Conservation (phyloP, 108 stramenopile species). For the Mayamaea pseudoterrestris region DNA sequence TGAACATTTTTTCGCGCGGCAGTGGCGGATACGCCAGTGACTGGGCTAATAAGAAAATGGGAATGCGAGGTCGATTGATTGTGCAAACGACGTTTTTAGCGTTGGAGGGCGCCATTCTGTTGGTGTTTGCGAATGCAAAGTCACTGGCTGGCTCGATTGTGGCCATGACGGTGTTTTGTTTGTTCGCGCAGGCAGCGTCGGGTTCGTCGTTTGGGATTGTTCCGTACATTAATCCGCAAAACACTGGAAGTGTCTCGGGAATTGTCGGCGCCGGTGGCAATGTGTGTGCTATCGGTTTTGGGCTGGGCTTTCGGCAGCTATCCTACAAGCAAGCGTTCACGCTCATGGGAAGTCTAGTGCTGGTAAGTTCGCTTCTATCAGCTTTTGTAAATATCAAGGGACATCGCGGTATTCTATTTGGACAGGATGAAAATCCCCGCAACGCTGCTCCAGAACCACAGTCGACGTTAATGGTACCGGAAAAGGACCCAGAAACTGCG, state of each 20-base stretch:
- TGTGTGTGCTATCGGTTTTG: slow-evolving; percentile 45
- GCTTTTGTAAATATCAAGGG: slow-evolving; percentile 60
- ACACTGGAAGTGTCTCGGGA: slow-evolving; percentile 66
- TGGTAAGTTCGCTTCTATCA: slow-evolving; percentile 28
- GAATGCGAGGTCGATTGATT: slow-evolving; percentile 56
- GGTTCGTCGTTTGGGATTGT: slow-evolving; percentile 72
- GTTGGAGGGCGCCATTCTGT: slow-evolving; percentile 46
- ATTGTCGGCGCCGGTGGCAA: slow-evolving; percentile 77
- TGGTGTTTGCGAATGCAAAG: slow-evolving; percentile 46
- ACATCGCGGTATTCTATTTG: slow-evolving; percentile 29
- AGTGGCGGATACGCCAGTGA: slow-evolving; percentile 48
- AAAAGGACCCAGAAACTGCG: too few relatives aligned
- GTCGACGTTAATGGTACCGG: too few relatives aligned
- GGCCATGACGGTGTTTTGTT: slow-evolving; percentile 63
- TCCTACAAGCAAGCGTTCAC: slow-evolving; percentile 30
- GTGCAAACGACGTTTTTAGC: slow-evolving; percentile 40
- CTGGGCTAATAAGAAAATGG: slow-evolving; percentile 27
- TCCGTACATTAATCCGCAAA: slow-evolving; percentile 66
- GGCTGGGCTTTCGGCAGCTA: slow-evolving; percentile 34
- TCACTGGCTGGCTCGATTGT: slow-evolving; percentile 37
- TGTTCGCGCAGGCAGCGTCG: slow-evolving; percentile 73
- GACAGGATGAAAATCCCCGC: neutral
- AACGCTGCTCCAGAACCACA: too few relatives aligned
- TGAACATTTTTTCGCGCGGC: slow-evolving; percentile 71
- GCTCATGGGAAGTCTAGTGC: slow-evolving; percentile 33